Percentiles rank a stretch among this genome's conserved stretches.
phyloP scores from a whole-genome alignment of 2,329 filamentous ascomycete genomes.

The Pestalotiopsis sp. region DNA sequence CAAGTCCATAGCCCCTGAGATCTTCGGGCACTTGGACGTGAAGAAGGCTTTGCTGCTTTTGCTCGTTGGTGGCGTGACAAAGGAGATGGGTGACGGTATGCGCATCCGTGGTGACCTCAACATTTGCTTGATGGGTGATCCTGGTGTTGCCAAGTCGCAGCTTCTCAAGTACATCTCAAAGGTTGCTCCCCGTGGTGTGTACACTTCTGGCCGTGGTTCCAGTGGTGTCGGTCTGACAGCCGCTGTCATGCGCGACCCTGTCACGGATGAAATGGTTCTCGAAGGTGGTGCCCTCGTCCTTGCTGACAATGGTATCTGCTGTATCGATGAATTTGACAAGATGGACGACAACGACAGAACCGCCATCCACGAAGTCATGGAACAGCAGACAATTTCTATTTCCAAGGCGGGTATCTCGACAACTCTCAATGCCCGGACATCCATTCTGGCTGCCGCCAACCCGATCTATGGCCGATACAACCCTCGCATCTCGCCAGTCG shows the following conservation, averaged over 20 bases:
- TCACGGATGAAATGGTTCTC: constrained; percentile 83
- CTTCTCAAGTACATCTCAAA: constrained; percentile 98
- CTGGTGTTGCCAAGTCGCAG: constrained; percentile 99
- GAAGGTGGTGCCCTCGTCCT: constrained; percentile 80
- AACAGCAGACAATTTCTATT: constrained; percentile 85
- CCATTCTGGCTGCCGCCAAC: constrained; percentile 94
- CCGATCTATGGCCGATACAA: constrained; percentile 98
- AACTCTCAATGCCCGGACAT: constrained; percentile 93
- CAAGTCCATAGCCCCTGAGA: constrained; percentile 95
- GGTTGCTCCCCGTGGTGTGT: constrained; percentile 89
- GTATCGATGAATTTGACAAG: constrained; percentile 87
- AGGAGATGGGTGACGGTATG: constrained; percentile 98
- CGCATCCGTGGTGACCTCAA: constrained; percentile 99
- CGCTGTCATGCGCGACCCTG: constrained; percentile 81
- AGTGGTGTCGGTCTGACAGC: constrained; percentile 82
- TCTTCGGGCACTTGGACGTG: constrained; percentile 93
- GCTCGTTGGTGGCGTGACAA: constrained; percentile 93
- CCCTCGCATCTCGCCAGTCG: constrained; percentile 92
- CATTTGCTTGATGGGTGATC: constrained; percentile 98
- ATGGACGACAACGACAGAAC: constrained; percentile 85
- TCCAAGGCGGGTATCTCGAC: constrained; percentile 73
- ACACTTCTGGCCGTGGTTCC: constrained; percentile 80
- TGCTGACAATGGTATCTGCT: constrained; percentile 83
- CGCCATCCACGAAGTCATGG: constrained; percentile 87
- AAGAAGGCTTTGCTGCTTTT: constrained; percentile 97